Evolutionary conservation across 2,329 filamentous ascomycete genomes (phyloP), one percentile per base, ranked within the genome.

Genomic region (Thielaviopsis musarum): DNA sequence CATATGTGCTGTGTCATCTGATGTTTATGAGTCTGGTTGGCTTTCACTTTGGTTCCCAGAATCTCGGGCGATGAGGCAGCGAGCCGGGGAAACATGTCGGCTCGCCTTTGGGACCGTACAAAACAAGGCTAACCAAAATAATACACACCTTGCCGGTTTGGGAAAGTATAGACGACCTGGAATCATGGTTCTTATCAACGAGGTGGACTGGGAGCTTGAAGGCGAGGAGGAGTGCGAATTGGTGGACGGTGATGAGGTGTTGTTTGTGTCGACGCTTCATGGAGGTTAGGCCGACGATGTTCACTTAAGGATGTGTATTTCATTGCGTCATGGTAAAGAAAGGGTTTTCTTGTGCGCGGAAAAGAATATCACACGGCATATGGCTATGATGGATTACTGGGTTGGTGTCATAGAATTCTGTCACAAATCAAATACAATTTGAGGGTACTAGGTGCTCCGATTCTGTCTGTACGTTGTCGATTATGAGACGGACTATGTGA

Each of bases 161-260:
- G 68, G 57, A 10, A 57, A 52, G 66, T 64, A 62, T 65, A 97
- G 91, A 62, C 90, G 93, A 58, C 93, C 93, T 5, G 93, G 93
- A 2, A 95, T 98, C 70, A 80, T 98, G 52, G 91, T 96, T 28
- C 78, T 98, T 60, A 95, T 98, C 71, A 98, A 98, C 69, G 93
- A 98, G 66, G 88, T 90, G 26, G 93, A 98, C 70, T 98, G 93
- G 93, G 93, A 97, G 71, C 80, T 98, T 13, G 93, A 97, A 72
- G 93, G 91, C 19, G 91, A 97, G 72, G 90, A 93, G 69, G 79
- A 83, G 64, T 97, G 97, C 69, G 84, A 90, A 71, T 73, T 98
- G 61, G 83, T 91, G 72, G 72, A 76, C 63, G 80, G 83, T 61
- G 93, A 98, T 74, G 91, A 87, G 68, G 87, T 98, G 65, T 77